Evolutionary conservation across 441 rosid species (phyloP).

Genomic region (Gossypium gossypioides): DNA sequence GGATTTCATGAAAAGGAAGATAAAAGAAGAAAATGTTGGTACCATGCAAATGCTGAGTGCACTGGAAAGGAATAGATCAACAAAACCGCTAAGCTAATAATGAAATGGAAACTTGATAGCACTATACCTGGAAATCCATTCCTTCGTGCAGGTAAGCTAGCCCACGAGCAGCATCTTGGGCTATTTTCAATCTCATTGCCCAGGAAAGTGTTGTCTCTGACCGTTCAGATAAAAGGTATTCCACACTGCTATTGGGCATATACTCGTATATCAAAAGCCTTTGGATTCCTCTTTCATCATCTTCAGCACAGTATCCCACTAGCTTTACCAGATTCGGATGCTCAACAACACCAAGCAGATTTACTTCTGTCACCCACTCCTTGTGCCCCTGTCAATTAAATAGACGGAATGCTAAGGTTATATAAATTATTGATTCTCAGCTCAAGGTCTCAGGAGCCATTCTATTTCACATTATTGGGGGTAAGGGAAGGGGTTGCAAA

Average conservation of each 20-base stretch:
- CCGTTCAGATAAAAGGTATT: constrained; percentile 36
- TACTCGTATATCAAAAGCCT: constrained; percentile 55
- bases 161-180: constrained; percentile 89
- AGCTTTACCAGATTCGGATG: constrained; percentile 61
- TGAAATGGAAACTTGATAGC: neutral
- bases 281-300: constrained; percentile 80
- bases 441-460: constrained; percentile 4
- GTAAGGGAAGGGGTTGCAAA: neutral
- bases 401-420: neutral
- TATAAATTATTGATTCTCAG: neutral
- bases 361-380: constrained; percentile 70
- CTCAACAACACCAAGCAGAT: constrained; percentile 61
- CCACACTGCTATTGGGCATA: constrained; percentile 60
- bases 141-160: constrained; percentile 73
- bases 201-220: constrained; percentile 56
- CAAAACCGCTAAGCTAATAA: neutral
- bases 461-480: neutral
- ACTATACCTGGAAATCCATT: constrained; percentile 78
- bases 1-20: neutral
- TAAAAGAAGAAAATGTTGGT: neutral
- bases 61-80: neutral
- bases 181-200: constrained; percentile 70
- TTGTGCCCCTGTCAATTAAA: constrained; percentile 49
- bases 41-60: neutral
- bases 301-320: constrained; percentile 69